phyloP scores from a whole-genome alignment of 2,329 filamentous ascomycete genomes.

The Sordariomycetes sp. region DNA sequence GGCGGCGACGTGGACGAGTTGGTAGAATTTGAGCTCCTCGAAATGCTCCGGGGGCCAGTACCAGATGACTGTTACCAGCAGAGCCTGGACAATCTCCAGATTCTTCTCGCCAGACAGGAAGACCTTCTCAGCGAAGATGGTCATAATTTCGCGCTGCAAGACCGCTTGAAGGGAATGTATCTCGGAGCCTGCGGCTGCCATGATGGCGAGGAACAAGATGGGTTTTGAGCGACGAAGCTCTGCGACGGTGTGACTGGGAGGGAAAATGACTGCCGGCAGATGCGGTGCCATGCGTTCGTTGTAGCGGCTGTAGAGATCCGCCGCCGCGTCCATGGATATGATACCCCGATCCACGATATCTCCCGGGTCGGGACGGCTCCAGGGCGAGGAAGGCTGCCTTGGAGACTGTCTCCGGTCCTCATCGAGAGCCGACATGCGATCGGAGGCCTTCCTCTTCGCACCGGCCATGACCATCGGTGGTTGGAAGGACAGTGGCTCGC shows the following conservation, averaged over 20 bases:
- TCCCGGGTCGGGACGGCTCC: slow-evolving; percentile 16
- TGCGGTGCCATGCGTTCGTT: slow-evolving; percentile 50
- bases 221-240: slow-evolving; percentile 52
- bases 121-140: slow-evolving; percentile 63
- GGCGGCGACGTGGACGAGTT: slow-evolving; percentile 71
- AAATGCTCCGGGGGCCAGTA: slow-evolving; percentile 77
- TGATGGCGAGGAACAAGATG: slow-evolving; percentile 60
- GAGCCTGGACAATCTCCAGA: slow-evolving; percentile 71
- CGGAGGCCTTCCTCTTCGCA: slow-evolving; percentile 21
- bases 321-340: slow-evolving; percentile 44
- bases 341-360: slow-evolving; percentile 52
- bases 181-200: slow-evolving; percentile 56
- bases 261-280: slow-evolving; percentile 54
- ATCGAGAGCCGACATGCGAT: slow-evolving; percentile 9
- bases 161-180: slow-evolving; percentile 45
- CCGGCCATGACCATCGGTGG: slow-evolving; percentile 9
- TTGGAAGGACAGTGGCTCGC: slow-evolving; percentile 1
- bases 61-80: slow-evolving; percentile 72
- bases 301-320: slow-evolving; percentile 48
- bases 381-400: not conserved
- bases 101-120: slow-evolving; percentile 72
- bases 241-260: slow-evolving; percentile 39
- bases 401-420: not conserved
- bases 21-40: slow-evolving; percentile 85
- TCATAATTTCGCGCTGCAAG: slow-evolving; percentile 62